These are phyloP conservation scores for Gossypium gossypioides DNA, from an alignment of 441 rosid species.

Conservation along the genomic window DNA sequence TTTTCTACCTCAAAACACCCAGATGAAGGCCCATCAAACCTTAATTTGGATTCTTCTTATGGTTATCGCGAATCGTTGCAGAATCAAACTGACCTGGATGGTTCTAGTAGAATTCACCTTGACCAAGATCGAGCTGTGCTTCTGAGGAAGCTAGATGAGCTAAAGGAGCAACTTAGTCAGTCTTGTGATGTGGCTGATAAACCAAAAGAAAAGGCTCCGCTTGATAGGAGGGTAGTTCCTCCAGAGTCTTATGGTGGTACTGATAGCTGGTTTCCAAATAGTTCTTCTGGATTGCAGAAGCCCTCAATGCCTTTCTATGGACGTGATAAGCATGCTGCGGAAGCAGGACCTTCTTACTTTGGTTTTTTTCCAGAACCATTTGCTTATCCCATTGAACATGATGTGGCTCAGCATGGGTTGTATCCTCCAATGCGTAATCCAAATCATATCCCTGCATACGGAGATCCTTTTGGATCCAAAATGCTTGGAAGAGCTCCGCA, in stretches of 20 bases:
- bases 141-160: constrained; percentile 69
- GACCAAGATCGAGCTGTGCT: constrained; percentile 68
- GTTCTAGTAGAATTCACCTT: constrained; percentile 33
- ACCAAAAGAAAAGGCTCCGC: constrained; percentile 38
- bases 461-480: constrained; percentile 41
- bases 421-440: constrained; percentile 40
- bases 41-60: constrained; percentile 32
- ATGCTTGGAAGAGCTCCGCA: constrained; percentile 37
- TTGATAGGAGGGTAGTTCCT: constrained; percentile 36
- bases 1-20: constrained; percentile 39
- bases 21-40: constrained; percentile 50
- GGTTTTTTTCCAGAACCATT: constrained; percentile 33
- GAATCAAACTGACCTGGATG: constrained; percentile 31
- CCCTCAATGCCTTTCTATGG: constrained; percentile 34
- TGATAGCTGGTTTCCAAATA: constrained; percentile 30
- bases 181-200: constrained; percentile 43
- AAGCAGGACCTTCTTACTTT: constrained; percentile 38
- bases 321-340: constrained; percentile 34
- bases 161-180: constrained; percentile 63
- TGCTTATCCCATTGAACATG: constrained; percentile 29
- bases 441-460: constrained; percentile 38
- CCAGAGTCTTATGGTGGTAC: constrained; percentile 31
- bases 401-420: constrained; percentile 31
- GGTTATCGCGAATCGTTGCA: constrained; percentile 28
- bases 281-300: constrained; percentile 33